Evolutionary conservation across 345 rosid genomes (phyloP), one percentile per base, ranked within the genome.

Genomic region (Linum lewisii): DNA sequence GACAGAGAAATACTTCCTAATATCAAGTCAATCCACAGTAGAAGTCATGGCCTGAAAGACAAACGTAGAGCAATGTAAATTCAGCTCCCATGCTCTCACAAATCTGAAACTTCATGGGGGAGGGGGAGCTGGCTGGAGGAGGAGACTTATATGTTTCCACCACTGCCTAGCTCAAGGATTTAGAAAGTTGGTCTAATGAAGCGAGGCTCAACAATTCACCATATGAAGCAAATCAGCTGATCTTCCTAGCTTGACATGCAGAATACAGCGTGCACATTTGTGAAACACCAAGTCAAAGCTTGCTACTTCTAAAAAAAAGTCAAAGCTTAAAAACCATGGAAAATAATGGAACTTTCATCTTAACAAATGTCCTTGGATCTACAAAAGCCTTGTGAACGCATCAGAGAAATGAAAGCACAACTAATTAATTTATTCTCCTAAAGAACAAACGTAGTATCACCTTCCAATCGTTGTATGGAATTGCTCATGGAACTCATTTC

Each of bases 401-500:
- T 20, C 2, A 24, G 47, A 20, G 24, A 24, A 9, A 52, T 19
- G 24, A 52, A 10, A 52, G 24, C 23, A 24, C 9, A 20, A 19
- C 14, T 9, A 3, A 52, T 3, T 24, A 21, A 52, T 19, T 52
- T 52, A 21, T 21, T 52, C 8, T 52, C 24, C 13, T 52, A 18
- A 6, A 21, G 23, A 52, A 52, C 23, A 21, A 20, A 52, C 23
- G 21, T 52, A 24, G 8, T 20, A 24, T 52, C 25, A 82, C 96
- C 97, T 85, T 90, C 92, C 60, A 93, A 73, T 34, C 68, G 82
- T 66, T 70, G 78, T 62, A 93, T 74, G 54, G 85, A 66, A 59
- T 60, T 72, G 67, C 84, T 79, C 87, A 93, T 73, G 9, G 88
- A 77, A 83, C 79, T 90, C 85, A 93, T 84, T 78, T 93, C 96